phyloP scores from a whole-genome alignment of 495 filamentous ascomycete species.

The Tuber indicum region DNA sequence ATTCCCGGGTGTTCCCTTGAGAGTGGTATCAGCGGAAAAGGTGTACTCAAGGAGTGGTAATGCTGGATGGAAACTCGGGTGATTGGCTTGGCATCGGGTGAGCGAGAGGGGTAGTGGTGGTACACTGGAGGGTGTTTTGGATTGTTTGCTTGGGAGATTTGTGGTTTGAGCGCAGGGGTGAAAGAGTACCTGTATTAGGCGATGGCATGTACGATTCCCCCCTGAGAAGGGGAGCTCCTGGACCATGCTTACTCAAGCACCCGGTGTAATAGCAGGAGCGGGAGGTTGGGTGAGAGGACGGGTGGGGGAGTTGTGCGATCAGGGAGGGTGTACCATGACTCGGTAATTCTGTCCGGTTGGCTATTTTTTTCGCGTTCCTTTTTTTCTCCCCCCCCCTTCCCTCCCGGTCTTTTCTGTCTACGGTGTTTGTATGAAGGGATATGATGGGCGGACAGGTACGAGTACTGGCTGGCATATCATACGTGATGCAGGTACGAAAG shows the following conservation, averaged over 20 bases:
- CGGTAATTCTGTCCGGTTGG: background rate
- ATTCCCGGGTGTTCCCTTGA: background rate
- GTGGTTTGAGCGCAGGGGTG: background rate
- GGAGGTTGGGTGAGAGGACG: background rate
- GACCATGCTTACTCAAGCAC: background rate
- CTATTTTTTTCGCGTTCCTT: background rate
- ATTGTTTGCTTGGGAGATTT: constrained; percentile 2
- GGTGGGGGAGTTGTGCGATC: background rate
- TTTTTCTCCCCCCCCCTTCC: background rate
- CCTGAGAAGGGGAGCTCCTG: background rate
- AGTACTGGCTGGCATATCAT: background rate
- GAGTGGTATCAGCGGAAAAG: background rate
- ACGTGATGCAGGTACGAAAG: background rate
- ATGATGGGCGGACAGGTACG: background rate
- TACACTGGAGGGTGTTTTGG: background rate
- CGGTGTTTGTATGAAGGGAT: background rate
- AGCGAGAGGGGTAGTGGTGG: background rate
- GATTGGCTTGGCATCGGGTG: background rate
- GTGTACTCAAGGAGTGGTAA: background rate
- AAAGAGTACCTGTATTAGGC: background rate
- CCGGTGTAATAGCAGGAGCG: background rate
- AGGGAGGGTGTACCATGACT: background rate
- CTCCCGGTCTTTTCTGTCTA: background rate
- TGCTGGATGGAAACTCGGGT: background rate
- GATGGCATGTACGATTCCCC: background rate